Evolutionary conservation across 2,329 filamentous ascomycete species (phyloP).

Genomic region (Pseudodiploospora longispora): DNA sequence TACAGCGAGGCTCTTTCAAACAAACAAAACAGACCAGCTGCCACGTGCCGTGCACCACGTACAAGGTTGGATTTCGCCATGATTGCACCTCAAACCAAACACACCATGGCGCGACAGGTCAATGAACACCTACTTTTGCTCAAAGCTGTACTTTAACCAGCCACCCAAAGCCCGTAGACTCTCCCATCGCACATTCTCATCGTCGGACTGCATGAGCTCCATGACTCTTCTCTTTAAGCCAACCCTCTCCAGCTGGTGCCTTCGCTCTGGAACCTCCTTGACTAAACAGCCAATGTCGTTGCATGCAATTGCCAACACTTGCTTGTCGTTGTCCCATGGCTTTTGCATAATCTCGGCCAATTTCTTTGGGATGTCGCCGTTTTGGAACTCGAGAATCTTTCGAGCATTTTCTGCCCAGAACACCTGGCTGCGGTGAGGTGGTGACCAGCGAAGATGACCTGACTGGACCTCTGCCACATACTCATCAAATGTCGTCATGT

Average conservation of each 20-base stretch:
- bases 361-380: conserved; percentile 69
- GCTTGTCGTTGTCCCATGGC: conserved; percentile 71
- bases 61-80: no score
- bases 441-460: conserved; percentile 86
- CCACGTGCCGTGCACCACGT: no score
- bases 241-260: conserved; percentile 70
- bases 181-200: conserved; percentile 89
- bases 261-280: conserved; percentile 79
- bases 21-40: no score
- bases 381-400: conserved; percentile 75
- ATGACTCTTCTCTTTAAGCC: conserved; percentile 83
- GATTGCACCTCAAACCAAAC: no score
- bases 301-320: conserved; percentile 85
- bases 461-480: conserved; percentile 81
- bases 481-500: conserved; percentile 74
- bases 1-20: conserved; percentile 7
- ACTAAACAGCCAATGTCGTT: conserved; percentile 87
- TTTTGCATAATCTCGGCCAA: conserved; percentile 74
- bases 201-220: conserved; percentile 84
- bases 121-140: conserved; percentile 22
- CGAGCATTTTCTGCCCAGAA: conserved; percentile 93
- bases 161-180: conserved; percentile 71
- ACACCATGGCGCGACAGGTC: no score
- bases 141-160: conserved; percentile 58
- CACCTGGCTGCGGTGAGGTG: conserved; percentile 74